Percentiles rank a stretch among this genome's conserved stretches.
phyloP scores from a whole-genome alignment of 306 rosid species.

The Citrullus amarus region DNA sequence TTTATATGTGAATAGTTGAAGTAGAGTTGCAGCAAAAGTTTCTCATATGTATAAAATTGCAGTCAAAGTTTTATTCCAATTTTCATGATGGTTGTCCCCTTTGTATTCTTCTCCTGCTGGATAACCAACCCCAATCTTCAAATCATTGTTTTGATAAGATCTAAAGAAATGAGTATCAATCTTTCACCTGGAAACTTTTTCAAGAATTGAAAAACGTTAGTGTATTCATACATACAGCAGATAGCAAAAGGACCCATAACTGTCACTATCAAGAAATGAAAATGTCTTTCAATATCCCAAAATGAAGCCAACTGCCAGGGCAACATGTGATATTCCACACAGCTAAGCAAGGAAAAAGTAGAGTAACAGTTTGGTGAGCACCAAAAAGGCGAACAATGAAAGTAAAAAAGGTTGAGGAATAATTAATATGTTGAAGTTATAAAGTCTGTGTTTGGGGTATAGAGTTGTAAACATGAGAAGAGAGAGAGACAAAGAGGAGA shows the following conservation, averaged over 20 bases:
- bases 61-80: neutral
- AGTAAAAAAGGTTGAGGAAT: neutral
- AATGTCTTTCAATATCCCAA: neutral
- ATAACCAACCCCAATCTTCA: neutral
- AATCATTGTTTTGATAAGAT: neutral
- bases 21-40: conserved; percentile 26
- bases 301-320: neutral
- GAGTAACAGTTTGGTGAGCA: neutral
- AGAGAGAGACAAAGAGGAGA: no score
- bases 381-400: conserved; percentile 2
- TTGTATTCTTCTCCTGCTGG: neutral
- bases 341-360: conserved; percentile 4
- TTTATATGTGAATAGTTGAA: conserved; percentile 33
- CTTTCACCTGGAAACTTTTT: neutral
- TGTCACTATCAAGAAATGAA: neutral
- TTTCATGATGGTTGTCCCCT: neutral
- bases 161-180: neutral
- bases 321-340: conserved; percentile 5
- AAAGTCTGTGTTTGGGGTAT: no score
- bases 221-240: neutral
- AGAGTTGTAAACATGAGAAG: no score
- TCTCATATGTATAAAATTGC: conserved; percentile 18
- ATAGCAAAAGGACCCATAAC: neutral
- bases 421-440: no score
- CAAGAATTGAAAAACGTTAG: neutral